phyloP scores from a whole-genome alignment of 306 rosid species.

The Cucurbita pepo region DNA sequence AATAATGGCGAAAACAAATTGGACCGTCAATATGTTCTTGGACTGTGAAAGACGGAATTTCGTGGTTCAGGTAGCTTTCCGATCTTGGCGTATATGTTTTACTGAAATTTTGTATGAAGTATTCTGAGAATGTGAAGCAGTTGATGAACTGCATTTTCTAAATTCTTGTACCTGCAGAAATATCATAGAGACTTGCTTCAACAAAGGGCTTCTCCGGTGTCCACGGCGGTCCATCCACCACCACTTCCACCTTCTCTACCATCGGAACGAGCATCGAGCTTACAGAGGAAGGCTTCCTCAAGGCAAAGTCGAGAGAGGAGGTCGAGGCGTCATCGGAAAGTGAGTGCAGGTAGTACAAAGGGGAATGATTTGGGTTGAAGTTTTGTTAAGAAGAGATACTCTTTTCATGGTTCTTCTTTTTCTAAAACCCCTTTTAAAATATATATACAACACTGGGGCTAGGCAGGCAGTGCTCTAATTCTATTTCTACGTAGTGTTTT shows the following conservation, averaged over 20 bases:
- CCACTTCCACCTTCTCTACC: constrained; percentile 14
- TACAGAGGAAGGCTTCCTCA: constrained; percentile 30
- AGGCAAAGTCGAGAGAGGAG: constrained; percentile 55
- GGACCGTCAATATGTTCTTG: constrained; percentile 62
- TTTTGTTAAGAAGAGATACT: constrained; percentile 15
- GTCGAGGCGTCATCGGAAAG: constrained; percentile 63
- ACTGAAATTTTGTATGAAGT: not conserved
- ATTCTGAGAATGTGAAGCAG: not conserved
- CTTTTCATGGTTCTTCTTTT: not conserved
- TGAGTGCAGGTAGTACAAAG: constrained; percentile 31
- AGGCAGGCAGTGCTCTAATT: constrained; percentile 2
- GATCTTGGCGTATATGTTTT: not conserved
- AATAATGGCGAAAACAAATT: constrained; percentile 41
- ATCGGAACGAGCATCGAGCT: constrained; percentile 12
- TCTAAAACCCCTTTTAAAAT: not conserved
- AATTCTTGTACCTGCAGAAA: constrained; percentile 32
- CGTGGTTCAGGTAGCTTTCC: constrained; percentile 56
- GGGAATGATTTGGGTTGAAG: constrained; percentile 24
- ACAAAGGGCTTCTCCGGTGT: constrained; percentile 24
- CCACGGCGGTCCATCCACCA: constrained; percentile 25
- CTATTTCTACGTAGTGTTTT: not conserved
- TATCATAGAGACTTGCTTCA: constrained; percentile 52
- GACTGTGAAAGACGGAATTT: constrained; percentile 93
- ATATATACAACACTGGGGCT: not conserved
- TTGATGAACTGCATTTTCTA: not conserved